phyloP scores from a whole-genome alignment of 176 grass and related monocot genomes.

The Sorghum bicolor region DNA sequence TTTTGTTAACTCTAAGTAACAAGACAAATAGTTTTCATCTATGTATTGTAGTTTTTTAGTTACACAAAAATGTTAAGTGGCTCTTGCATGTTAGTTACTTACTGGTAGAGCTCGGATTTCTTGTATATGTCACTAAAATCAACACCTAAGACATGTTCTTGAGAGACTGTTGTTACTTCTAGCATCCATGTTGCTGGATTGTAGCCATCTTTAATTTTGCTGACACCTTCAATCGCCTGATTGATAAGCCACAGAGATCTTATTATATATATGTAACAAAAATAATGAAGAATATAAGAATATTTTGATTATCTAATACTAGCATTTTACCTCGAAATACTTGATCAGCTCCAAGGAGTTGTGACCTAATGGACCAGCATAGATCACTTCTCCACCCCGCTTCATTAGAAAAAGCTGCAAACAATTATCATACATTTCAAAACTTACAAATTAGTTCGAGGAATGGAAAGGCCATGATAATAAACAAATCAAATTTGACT shows the following conservation, averaged over 20 bases:
- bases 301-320: background rate
- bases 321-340: constrained; percentile 1
- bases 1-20: too few species aligned
- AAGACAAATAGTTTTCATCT: too few species aligned
- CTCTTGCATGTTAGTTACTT: background rate
- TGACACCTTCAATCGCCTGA: constrained; percentile 13
- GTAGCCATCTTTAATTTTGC: constrained; percentile 26
- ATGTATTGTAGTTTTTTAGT: too few species aligned
- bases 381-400: constrained; percentile 12
- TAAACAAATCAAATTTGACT: background rate
- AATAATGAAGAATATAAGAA: background rate
- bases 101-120: constrained; percentile 6
- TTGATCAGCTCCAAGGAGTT: background rate
- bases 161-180: background rate
- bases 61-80: too few species aligned
- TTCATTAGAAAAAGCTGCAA: constrained; percentile 21
- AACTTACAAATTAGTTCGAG: background rate
- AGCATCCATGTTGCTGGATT: constrained; percentile 27
- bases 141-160: constrained; percentile 1
- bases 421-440: background rate
- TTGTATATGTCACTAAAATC: constrained; percentile 13
- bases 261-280: background rate
- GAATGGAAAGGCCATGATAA: background rate
- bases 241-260: background rate
- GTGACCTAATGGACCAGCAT: constrained; percentile 1